Evolutionary conservation across 1,284 basidiomycete genomes (phyloP), one percentile per base, ranked within the genome.

Genomic region (Cryptococcus sp.): DNA sequence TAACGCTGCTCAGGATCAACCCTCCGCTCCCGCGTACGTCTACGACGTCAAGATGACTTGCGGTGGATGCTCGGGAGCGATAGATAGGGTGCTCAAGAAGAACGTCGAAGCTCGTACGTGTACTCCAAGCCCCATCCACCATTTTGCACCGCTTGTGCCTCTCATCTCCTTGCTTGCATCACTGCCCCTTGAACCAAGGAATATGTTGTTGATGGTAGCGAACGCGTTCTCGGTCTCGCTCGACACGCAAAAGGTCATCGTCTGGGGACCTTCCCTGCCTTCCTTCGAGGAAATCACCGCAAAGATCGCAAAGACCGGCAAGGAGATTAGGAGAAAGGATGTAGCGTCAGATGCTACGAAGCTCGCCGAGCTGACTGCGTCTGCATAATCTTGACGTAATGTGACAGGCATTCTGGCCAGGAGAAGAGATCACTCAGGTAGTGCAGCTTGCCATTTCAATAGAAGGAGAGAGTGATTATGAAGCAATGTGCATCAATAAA

Each of bases 41-140:
- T 72, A 71, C 56, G 55, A 63, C 26, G 68, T 73, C 54, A 70
- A 65, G 57, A 74, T 74, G 71, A 73, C 72, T 7, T 74, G 72
- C 48, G 54, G 55, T 18, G 69, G 69, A 14, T 74, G 72, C 51
- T 70, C 69, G n/a, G 71, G 72, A 22, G 72, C 72, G 4, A 63
- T 74, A 19, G 65, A 69, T 26, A 51, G 71, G 12, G 72, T 73
- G 6, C 51, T 74, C 36, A 68, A 60, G 49, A 73, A 73, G 63
- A 69, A 69, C 50, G 61, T 72, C 36, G 48, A 47, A 26, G 53
- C 60, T 39, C 72, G 72, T 74, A 51, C 59, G 72, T 67, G 5
- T 24, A 23, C 31, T 35, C n/a, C n/a, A n/a, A n/a, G n/a, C n/a
- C n/a, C n/a, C n/a, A n/a, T n/a, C n/a, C n/a, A n/a, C n/a, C n/a